Base-by-base conservation (phyloP, 169 alveolate genomes). In the Cryptosporidium sp. region DNA sequence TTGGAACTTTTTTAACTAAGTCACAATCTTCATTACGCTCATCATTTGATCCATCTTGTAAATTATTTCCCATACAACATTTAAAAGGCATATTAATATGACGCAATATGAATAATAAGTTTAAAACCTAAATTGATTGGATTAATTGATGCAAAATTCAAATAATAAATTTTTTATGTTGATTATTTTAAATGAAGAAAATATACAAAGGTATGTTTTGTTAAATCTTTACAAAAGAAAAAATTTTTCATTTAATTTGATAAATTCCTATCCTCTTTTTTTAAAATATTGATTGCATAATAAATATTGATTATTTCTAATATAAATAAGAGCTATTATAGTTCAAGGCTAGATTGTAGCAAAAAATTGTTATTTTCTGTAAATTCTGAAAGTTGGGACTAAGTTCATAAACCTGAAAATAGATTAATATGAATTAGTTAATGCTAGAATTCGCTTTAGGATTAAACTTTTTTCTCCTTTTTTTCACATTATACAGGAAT, bases 11-110 rank as follows among this genome's bases (percentile, higher is more conserved):
- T 29, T 73, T 31, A 18, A 33, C 21, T 35, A 6, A 35, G 26
- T 42, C 5, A 9, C 16, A 14, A 39, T 45, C 45, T 26, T 45
- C 45, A 48, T 45, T 9, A 37, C 0, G 9, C 21, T 7, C 10
- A 0, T 69, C 62, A 69, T 21, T 69, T n/a, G 37, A 56, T 1
- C 7, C 23, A 52, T 73, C 29, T 35, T 53, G 72, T 70, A 16
- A 29, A n/a, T 45, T n/a, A 12, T 31, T 70, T 21, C 84, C 65
- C n/a, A 48, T 70, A 39, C 89, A 80, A 33, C 89, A 80, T 48
- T 80, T 44, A 65, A 80, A 80, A 18, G 89, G 67, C 89, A 80
- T 73, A 37, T 73, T 52, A 33, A 29, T n/a, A 56, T 6, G 2
- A 58, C 5, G 37, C 5, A n/a, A 73, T 21, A 29, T 33, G 31